phyloP scores from a whole-genome alignment of 495 filamentous ascomycete genomes.

The Bathelium albidoporum region DNA sequence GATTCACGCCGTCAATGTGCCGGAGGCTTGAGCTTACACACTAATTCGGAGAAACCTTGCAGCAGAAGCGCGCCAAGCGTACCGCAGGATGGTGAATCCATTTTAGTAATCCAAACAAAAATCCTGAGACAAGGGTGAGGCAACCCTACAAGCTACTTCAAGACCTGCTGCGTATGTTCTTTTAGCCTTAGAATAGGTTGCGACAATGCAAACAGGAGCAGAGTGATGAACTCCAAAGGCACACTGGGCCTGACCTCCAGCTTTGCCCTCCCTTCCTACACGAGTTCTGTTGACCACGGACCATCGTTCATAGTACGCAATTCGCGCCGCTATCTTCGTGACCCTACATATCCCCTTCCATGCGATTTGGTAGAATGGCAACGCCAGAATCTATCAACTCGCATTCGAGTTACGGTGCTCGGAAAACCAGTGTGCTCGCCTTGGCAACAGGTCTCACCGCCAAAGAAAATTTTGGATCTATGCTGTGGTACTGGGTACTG shows the following conservation, averaged over 20 bases:
- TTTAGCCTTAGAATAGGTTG: background rate
- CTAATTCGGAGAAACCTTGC: background rate
- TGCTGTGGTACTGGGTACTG: conserved; percentile 85
- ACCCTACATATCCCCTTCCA: conserved; percentile 74
- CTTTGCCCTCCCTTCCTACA: background rate
- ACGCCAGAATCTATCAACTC: conserved; percentile 72
- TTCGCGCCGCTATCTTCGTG: conserved; percentile 72
- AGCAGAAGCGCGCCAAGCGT: background rate
- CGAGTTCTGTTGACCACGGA: background rate
- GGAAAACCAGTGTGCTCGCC: conserved; percentile 70
- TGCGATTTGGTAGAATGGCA: conserved; percentile 83
- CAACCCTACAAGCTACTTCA: too few relatives aligned
- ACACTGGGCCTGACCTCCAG: background rate
- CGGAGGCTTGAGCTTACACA: background rate
- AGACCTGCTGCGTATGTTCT: too few relatives aligned
- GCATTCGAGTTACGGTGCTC: conserved; percentile 70
- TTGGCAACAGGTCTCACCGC: conserved; percentile 51
- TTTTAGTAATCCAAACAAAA: background rate
- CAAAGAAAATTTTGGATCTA: conserved; percentile 70
- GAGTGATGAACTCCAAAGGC: conserved; percentile 1
- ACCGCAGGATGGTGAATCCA: background rate
- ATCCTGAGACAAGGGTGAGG: background rate
- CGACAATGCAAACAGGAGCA: background rate
- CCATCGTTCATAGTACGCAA: conserved; percentile 55
- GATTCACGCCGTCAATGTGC: background rate